phyloP scores from a whole-genome alignment of 768 basidiomycete species.

The Phlegmacium glaucopus region DNA sequence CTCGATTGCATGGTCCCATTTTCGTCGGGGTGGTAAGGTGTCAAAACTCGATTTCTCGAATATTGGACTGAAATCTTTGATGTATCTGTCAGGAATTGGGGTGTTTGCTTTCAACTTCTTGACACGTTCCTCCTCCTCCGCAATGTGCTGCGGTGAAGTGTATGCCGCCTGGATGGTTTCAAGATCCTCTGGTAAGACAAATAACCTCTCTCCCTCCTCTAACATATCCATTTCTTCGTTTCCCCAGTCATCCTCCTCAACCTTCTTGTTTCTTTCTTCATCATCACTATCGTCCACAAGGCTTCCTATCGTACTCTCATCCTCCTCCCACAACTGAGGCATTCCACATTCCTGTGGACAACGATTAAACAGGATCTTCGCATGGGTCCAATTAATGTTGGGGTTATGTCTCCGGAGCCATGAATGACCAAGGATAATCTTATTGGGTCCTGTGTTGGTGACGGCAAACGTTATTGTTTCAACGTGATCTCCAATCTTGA shows the following conservation, averaged over 20 bases:
- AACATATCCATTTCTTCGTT: conserved; percentile 1
- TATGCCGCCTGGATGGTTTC: not conserved
- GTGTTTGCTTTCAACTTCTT: not conserved
- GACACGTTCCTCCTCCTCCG: not conserved
- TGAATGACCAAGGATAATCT: conserved; percentile 17
- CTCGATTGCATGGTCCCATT: conserved; percentile 9
- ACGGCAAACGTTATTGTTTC: conserved; percentile 17
- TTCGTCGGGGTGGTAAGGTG: conserved; percentile 1
- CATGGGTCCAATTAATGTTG: conserved; percentile 11
- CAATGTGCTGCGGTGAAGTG: conserved; percentile 1
- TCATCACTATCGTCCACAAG: not conserved
- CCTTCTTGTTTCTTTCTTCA: not conserved
- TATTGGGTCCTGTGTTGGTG: conserved; percentile 16
- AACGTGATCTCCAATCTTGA: conserved; percentile 14
- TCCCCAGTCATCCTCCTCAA: not conserved
- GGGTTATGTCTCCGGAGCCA: conserved; percentile 22
- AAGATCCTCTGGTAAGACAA: conserved; percentile 6
- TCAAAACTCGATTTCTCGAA: conserved; percentile 1
- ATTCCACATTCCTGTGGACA: conserved; percentile 1
- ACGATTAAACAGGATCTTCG: conserved; percentile 8
- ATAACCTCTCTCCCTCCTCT: conserved; percentile 7
- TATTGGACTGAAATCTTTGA: conserved; percentile 4
- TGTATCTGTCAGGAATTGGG: conserved; percentile 7
- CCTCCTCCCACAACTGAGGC: not conserved
- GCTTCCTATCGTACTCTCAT: not conserved